Evolutionary conservation across 2,329 filamentous ascomycete species (phyloP).

Genomic region (Rhynchosporium agropyri): DNA sequence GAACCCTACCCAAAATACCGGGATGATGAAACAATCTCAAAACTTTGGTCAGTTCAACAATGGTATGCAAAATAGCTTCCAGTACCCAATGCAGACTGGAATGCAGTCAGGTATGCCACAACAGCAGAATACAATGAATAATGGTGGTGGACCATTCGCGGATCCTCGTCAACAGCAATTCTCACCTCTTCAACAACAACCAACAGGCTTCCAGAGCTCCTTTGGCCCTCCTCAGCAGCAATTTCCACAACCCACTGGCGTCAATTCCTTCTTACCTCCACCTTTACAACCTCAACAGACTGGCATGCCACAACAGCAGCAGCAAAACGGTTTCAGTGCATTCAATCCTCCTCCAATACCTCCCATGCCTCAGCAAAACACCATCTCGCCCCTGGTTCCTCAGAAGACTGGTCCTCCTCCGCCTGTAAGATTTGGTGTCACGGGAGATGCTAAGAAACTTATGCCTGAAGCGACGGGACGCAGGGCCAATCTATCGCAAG

Average conservation of each 20-base stretch:
- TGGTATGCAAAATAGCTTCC: constrained; percentile 35
- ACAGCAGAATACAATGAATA: constrained; percentile 46
- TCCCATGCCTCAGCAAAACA: constrained; percentile 58
- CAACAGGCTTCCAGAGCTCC: constrained; percentile 51
- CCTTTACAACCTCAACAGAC: constrained; percentile 63
- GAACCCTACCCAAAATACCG: constrained; percentile 45
- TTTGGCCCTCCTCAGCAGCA: constrained; percentile 45
- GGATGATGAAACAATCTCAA: constrained; percentile 39
- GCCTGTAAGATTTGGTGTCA: constrained; percentile 84
- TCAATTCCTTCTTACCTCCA: constrained; percentile 62
- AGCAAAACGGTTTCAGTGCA: constrained; percentile 53
- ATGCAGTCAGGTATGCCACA: constrained; percentile 36
- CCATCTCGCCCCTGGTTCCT: constrained; percentile 65
- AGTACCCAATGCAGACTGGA: constrained; percentile 35
- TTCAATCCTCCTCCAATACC: constrained; percentile 49
- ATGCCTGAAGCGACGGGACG: constrained; percentile 84
- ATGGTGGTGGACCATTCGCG: constrained; percentile 54
- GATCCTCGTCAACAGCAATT: constrained; percentile 59
- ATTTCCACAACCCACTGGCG: constrained; percentile 45
- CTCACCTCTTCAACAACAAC: constrained; percentile 53
- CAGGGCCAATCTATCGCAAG: constrained; percentile 88
- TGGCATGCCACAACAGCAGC: constrained; percentile 49
- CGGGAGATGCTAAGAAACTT: constrained; percentile 72
- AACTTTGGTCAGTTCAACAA: constrained; percentile 42
- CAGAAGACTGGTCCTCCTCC: constrained; percentile 87